phyloP scores from a whole-genome alignment of 208 protist genomes.

The Crithidia sp. region DNA sequence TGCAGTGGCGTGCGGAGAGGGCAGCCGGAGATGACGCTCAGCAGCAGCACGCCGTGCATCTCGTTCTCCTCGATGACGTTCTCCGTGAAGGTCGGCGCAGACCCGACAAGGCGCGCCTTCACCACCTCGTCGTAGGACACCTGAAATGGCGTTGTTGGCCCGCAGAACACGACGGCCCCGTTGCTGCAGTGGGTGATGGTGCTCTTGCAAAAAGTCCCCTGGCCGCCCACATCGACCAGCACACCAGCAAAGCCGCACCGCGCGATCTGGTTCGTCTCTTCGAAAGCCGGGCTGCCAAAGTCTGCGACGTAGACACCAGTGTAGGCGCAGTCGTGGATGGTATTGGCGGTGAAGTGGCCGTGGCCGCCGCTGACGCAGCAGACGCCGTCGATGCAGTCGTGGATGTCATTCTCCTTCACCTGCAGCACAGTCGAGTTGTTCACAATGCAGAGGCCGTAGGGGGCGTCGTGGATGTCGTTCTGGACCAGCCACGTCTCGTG shows the following conservation, averaged over 20 bases:
- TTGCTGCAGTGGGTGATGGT: conserved; percentile 51
- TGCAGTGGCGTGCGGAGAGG: conserved; percentile 45
- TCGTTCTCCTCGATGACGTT: conserved; percentile 81
- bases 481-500: conserved; percentile 40
- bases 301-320: conserved; percentile 71
- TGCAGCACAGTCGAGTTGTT: conserved; percentile 47
- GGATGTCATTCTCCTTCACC: conserved; percentile 64
- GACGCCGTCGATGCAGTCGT: conserved; percentile 78
- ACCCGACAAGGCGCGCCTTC: conserved; percentile 39
- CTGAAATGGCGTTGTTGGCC: conserved; percentile 49
- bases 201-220: conserved; percentile 25
- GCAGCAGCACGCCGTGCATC: conserved; percentile 75
- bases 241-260: conserved; percentile 66
- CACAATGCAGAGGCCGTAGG: conserved; percentile 67
- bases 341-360: conserved; percentile 67
- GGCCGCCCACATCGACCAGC: conserved; percentile 69
- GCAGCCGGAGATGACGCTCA: conserved; percentile 57
- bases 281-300: conserved; percentile 55
- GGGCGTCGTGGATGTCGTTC: conserved; percentile 70
- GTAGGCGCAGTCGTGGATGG: conserved; percentile 65
- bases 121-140: conserved; percentile 50
- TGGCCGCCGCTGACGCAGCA: conserved; percentile 48
- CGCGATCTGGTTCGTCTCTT: conserved; percentile 63
- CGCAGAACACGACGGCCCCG: conserved; percentile 71
- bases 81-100: conserved; percentile 56